These are phyloP conservation scores for Penicillium sp. DNA, from an alignment of 2,329 filamentous ascomycete species.

Conservation along the genomic window DNA sequence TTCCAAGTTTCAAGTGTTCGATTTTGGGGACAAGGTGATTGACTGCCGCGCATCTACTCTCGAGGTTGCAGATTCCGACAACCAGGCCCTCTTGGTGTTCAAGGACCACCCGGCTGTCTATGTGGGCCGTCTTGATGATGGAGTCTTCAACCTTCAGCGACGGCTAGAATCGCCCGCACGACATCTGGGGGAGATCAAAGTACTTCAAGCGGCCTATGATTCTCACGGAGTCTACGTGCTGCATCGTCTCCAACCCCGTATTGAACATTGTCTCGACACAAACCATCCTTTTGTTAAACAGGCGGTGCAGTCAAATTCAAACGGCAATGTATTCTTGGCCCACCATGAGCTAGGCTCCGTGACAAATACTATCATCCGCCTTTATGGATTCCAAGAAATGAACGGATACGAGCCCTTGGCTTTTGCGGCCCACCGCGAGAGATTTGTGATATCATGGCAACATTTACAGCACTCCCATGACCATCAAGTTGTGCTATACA, in stretches of 20 bases:
- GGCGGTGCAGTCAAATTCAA: slow-evolving; percentile 24
- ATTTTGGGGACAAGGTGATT: slow-evolving; percentile 26
- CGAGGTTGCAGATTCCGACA: slow-evolving; percentile 15
- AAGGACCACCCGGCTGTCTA: slow-evolving; percentile 31
- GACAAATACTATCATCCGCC: slow-evolving; percentile 13
- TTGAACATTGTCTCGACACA: slow-evolving; percentile 19
- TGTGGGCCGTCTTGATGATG: slow-evolving; percentile 25
- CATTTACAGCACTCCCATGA: slow-evolving; percentile 20
- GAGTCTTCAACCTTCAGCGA: slow-evolving; percentile 14
- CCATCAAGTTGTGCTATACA: slow-evolving; percentile 34
- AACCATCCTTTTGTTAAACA: slow-evolving; percentile 36
- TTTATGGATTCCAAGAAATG: slow-evolving; percentile 32
- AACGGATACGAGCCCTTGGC: slow-evolving; percentile 31
- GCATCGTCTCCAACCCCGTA: slow-evolving; percentile 31
- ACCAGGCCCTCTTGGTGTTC: slow-evolving; percentile 29
- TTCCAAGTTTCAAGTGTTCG: slow-evolving; percentile 30
- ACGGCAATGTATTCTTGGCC: slow-evolving; percentile 29
- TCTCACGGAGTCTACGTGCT: slow-evolving; percentile 30
- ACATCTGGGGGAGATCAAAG: slow-evolving; percentile 28
- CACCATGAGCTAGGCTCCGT: slow-evolving; percentile 24
- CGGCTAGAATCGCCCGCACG: slow-evolving; percentile 24
- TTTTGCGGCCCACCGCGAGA: slow-evolving; percentile 23
- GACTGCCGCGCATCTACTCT: slow-evolving; percentile 37
- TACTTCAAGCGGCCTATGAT: slow-evolving; percentile 33
- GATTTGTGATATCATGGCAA: slow-evolving; percentile 41